Percentiles rank a stretch among this genome's conserved stretches.
These are phyloP conservation scores for Cutaneotrichosporon cyanovorans DNA, from an alignment of 1,284 basidiomycete species.

Conservation along the genomic window DNA sequence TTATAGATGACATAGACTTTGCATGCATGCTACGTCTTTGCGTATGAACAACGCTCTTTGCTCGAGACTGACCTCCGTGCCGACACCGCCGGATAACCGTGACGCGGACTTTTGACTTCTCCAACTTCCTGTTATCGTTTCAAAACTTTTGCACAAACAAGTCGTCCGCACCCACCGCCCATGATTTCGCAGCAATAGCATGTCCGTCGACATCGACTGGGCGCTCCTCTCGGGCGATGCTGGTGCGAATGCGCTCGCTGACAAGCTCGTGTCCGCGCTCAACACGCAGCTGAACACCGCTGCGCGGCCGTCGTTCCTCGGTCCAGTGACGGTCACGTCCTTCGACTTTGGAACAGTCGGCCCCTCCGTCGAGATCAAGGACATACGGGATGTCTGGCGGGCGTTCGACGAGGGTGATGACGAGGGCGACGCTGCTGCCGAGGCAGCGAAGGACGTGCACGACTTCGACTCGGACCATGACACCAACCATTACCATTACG, in stretches of 20 bases:
- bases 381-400: slow-evolving; percentile 85
- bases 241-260: slow-evolving; percentile 55
- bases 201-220: slow-evolving; percentile 55
- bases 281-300: slow-evolving; percentile 68
- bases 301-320: slow-evolving; percentile 80
- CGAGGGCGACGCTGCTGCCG: slow-evolving; percentile 47
- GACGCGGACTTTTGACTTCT: no score
- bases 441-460: background rate
- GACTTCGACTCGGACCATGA: background rate
- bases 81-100: no score
- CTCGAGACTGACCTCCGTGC: no score
- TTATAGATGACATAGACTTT: no score
- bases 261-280: slow-evolving; percentile 64
- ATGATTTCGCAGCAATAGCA: slow-evolving; percentile 14
- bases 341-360: slow-evolving; percentile 77
- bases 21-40: no score
- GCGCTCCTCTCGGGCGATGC: slow-evolving; percentile 46
- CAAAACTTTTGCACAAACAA: no score
- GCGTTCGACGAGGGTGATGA: slow-evolving; percentile 79
- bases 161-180: no score
- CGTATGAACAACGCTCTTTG: no score
- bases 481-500: background rate
- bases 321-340: slow-evolving; percentile 73
- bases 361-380: slow-evolving; percentile 82
- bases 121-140: no score